phyloP scores from a whole-genome alignment of 2,329 filamentous ascomycete genomes.

The Setomelanomma holmii region DNA sequence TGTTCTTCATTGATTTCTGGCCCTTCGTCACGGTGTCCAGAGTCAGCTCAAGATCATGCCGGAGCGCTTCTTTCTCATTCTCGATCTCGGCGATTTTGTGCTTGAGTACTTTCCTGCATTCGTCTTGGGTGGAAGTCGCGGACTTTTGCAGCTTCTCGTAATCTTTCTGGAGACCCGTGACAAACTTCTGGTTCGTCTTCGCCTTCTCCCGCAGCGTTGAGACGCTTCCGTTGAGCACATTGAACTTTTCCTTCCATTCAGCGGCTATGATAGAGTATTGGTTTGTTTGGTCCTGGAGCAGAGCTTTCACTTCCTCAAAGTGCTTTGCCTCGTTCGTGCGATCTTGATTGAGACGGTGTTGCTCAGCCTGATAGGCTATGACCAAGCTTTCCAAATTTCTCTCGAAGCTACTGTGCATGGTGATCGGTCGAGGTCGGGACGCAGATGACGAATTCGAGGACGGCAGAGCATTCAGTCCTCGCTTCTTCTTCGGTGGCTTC shows the following conservation, averaged over 20 bases:
- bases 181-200: conserved; percentile 31
- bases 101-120: conserved; percentile 18
- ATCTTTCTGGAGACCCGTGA: conserved; percentile 38
- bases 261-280: conserved; percentile 13
- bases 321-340: conserved; percentile 2
- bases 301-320: conserved; percentile 10
- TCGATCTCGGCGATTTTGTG: conserved; percentile 27
- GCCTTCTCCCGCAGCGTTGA: conserved; percentile 19
- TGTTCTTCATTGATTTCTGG: conserved; percentile 17
- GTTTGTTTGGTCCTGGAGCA: conserved; percentile 12
- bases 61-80: conserved; percentile 27
- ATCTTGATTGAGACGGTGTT: conserved; percentile 15
- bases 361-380: conserved; percentile 15
- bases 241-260: conserved; percentile 13
- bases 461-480: neutral
- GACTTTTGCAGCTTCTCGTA: conserved; percentile 29
- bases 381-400: conserved; percentile 11
- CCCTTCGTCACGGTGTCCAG: conserved; percentile 16
- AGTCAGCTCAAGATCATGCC: conserved; percentile 14
- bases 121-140: conserved; percentile 10
- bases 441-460: neutral
- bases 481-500: conserved; percentile 16
- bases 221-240: conserved; percentile 5
- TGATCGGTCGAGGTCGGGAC: neutral
- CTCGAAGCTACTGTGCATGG: conserved; percentile 7